These are phyloP conservation scores for Chalciporus piperatoides DNA, from an alignment of 1,284 basidiomycete genomes.

Conservation along the genomic window DNA sequence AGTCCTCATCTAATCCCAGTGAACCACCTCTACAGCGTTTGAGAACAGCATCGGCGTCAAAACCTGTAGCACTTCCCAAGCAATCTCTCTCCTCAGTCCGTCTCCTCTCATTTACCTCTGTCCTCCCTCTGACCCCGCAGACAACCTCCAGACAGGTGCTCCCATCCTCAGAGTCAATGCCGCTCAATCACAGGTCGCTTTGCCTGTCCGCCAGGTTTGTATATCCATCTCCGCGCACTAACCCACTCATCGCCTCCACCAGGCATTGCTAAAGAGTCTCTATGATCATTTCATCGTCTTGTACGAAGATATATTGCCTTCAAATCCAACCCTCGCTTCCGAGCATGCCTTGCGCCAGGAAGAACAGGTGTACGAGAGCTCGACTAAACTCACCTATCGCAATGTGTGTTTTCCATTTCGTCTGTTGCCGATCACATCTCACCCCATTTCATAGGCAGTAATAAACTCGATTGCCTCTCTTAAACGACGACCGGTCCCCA, in stretches of 20 bases:
- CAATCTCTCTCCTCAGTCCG: conserved; percentile 39
- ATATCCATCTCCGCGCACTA: conserved; percentile 1
- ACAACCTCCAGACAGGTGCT: conserved; percentile 45
- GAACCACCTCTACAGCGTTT: conserved; percentile 64
- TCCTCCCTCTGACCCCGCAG: background rate
- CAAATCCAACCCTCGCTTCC: conserved; percentile 56
- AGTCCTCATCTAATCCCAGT: conserved; percentile 5
- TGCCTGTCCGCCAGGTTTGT: conserved; percentile 67
- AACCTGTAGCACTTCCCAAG: conserved; percentile 41
- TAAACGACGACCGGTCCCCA: conserved; percentile 68
- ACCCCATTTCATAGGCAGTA: conserved; percentile 49
- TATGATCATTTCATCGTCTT: conserved; percentile 68
- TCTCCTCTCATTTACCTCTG: conserved; percentile 1
- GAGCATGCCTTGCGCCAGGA: conserved; percentile 79
- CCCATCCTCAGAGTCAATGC: conserved; percentile 66
- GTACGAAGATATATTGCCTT: conserved; percentile 51
- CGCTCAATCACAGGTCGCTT: conserved; percentile 59
- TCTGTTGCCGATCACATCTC: conserved; percentile 4
- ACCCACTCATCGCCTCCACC: conserved; percentile 10
- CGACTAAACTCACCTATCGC: conserved; percentile 74
- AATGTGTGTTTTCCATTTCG: conserved; percentile 47
- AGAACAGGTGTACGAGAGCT: conserved; percentile 66
- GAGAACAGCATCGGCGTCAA: conserved; percentile 42
- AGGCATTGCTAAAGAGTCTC: conserved; percentile 70
- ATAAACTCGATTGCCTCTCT: conserved; percentile 70